A percentile compares a stretch with the other conserved stretches of the same genome.
phyloP scores from a whole-genome alignment of 1,139 yeast species.

The Protomyces arabidopsidicola region DNA sequence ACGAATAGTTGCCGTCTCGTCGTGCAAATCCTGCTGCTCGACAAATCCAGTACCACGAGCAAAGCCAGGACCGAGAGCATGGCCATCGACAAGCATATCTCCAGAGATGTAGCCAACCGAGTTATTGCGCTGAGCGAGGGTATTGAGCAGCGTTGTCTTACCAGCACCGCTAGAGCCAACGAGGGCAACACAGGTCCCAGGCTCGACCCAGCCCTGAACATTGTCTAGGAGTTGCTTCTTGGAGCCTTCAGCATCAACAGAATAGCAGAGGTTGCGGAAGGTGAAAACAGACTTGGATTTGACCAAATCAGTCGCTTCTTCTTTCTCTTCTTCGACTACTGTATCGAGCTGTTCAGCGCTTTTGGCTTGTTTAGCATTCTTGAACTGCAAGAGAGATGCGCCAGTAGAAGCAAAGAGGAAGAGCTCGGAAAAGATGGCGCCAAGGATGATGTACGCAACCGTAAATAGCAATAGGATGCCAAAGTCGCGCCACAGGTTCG shows the following conservation, averaged over 20 bases:
- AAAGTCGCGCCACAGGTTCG: constrained; percentile 77
- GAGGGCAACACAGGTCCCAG: constrained; percentile 60
- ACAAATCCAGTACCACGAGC: constrained; percentile 79
- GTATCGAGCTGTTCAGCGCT: constrained; percentile 8
- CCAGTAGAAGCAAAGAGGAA: constrained; percentile 31
- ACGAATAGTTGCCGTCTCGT: constrained; percentile 67
- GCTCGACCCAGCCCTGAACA: constrained; percentile 66
- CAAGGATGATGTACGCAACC: constrained; percentile 49
- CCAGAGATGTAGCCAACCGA: constrained; percentile 69
- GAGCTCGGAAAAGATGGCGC: constrained; percentile 51
- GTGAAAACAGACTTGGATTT: constrained; percentile 37
- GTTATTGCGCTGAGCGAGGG: constrained; percentile 66
- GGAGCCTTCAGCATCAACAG: constrained; percentile 42
- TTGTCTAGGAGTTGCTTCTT: constrained; percentile 47
- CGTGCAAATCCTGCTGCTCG: constrained; percentile 75
- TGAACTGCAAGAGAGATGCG: constrained; percentile 24
- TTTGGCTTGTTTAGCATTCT: constrained; percentile 11
- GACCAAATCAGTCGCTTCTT: constrained; percentile 21
- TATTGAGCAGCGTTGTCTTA: constrained; percentile 70
- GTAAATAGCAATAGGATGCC: constrained; percentile 61
- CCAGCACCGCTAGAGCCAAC: constrained; percentile 91
- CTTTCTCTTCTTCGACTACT: constrained; percentile 10
- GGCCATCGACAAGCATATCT: constrained; percentile 68
- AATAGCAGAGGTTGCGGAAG: constrained; percentile 47
- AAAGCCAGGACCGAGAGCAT: constrained; percentile 62